A percentile compares a stretch with the other conserved stretches of the same genome.
Conservation (phyloP, 2,329 filamentous ascomycete species). For the Fusarium sp. region DNA sequence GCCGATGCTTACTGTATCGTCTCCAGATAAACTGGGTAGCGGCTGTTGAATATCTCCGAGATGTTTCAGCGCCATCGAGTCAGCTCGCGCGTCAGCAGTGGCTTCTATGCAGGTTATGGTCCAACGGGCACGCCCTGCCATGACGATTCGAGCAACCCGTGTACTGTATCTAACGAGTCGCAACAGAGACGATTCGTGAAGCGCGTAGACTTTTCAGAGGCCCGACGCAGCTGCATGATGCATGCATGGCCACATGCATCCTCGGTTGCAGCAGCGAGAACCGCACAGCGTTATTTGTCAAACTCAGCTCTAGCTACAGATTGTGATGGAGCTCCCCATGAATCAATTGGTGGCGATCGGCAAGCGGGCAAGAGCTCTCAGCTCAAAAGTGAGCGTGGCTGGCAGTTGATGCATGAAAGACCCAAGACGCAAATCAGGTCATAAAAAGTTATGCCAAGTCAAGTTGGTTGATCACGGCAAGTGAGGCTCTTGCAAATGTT, state of each 20-base stretch:
- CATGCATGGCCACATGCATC: neutral
- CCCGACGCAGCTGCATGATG: constrained; percentile 11
- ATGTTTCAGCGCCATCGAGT: constrained; percentile 23
- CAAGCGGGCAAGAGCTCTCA: neutral
- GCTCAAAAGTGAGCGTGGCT: neutral
- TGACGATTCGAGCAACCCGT: constrained; percentile 25
- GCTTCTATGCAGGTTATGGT: neutral
- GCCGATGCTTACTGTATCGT: too few species aligned
- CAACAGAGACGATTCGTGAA: constrained; percentile 23
- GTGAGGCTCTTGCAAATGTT: constrained; percentile 11
- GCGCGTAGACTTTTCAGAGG: neutral
- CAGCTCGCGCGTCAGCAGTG: neutral
- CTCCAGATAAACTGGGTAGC: constrained; percentile 4
- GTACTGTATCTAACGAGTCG: constrained; percentile 13
- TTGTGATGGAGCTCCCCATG: neutral
- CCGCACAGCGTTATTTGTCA: neutral
- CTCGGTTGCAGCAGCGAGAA: neutral
- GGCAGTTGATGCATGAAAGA: neutral
- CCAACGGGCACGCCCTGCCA: neutral
- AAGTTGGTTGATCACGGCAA: neutral
- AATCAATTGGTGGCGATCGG: neutral
- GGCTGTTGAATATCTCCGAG: constrained; percentile 2
- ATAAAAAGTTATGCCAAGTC: neutral
- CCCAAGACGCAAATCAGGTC: neutral
- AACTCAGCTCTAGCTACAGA: too few species aligned